These are phyloP conservation scores for Fraxinus albicans DNA, from an alignment of 305 asterid genomes.

Conservation along the genomic window DNA sequence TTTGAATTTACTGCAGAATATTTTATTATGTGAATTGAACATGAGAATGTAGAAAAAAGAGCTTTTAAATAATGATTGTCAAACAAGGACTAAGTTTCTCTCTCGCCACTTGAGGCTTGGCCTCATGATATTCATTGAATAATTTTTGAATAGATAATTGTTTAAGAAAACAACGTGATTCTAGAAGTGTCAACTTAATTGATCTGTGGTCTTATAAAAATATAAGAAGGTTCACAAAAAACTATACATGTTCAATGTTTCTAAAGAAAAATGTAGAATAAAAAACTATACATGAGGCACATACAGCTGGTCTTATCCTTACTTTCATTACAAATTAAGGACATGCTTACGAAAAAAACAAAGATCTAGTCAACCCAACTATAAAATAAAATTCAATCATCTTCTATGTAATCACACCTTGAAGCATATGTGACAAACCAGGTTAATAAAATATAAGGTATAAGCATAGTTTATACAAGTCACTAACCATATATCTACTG, in stretches of 20 bases:
- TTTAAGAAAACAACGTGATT: not conserved
- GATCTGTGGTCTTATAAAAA: not conserved
- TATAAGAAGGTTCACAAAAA: not conserved
- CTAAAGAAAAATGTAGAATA: not conserved
- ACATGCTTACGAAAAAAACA: not conserved
- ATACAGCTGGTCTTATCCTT: not conserved
- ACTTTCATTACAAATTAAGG: not conserved
- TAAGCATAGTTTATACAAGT: not conserved
- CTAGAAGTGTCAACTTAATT: not conserved
- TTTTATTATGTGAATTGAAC: no score
- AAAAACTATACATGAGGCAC: not conserved
- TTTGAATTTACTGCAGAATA: no score
- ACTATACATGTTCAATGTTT: not conserved
- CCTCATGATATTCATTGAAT: not conserved
- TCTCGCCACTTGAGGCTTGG: not conserved
- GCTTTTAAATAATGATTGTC: no score
- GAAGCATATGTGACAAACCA: not conserved
- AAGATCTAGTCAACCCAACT: not conserved
- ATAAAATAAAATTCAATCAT: not conserved
- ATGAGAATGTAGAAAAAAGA: no score
- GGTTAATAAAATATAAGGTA: not conserved
- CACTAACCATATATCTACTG: not conserved
- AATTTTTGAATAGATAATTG: not conserved
- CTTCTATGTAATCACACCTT: not conserved
- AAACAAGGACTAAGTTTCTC: not conserved